Evolutionary conservation across 1,284 basidiomycete species (phyloP), one percentile per base, ranked within the genome.

Genomic region (Fomes fomentarius): DNA sequence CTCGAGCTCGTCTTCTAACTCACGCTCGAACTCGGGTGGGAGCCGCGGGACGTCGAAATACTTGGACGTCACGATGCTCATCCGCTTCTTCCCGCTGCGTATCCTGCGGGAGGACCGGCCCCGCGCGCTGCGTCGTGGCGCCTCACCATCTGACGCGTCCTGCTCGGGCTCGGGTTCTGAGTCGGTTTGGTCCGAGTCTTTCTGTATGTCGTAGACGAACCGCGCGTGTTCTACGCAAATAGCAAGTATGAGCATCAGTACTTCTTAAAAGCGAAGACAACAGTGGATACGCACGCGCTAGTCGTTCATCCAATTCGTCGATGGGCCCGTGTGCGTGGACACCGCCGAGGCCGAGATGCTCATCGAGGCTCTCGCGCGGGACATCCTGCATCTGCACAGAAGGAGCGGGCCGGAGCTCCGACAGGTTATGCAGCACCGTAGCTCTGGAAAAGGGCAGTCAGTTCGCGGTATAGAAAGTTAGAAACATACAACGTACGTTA

Each of bases 381-480:
- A 93, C 88, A 46, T 91, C 84, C 43, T 95, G 93, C 79, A 97
- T 84, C 56, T 87, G 89, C 0, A 94, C 93, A 8, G 93, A 93
- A 0, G 96, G 96, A 0, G 93, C 94, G 58, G 87, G 84, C 2
- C 84, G 83, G 24, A 99, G 72, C 57, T 89, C 82, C 19, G 87
- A 81, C 7, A 98, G 74, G 54, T 94, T 90, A 60, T 92, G 84
- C 43, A 97, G 75, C 11, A 94, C 89, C 31, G 80, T 83, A 15
- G 78, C 75, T 61, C 89, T 91, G 19, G 6, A 17, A 19, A 12
- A 14, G 8, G n/a, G 63, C 33, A 40, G 22, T 30, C 28, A 6
- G 12, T 6, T 33, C 26, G 26, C 30, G n/a, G 33, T 12, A 0
- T 17, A 19, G n/a, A 31, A 45, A 7, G 12, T 11, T 42, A 17